phyloP scores from a whole-genome alignment of 257 asterid genomes.

The Petunia secreta region DNA sequence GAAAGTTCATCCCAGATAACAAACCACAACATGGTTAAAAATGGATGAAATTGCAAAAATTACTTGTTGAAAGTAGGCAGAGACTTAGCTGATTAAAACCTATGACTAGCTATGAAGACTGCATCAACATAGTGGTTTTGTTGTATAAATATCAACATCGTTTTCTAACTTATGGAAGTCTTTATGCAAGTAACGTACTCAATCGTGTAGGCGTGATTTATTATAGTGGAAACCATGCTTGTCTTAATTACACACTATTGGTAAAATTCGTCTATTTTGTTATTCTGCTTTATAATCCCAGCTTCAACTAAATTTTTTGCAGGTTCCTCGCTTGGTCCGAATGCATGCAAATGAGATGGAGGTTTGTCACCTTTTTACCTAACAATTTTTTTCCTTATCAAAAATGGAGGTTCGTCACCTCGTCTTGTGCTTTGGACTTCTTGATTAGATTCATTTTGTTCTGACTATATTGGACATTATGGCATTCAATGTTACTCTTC shows the following conservation, averaged over 20 bases:
- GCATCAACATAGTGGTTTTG: background rate
- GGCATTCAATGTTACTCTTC: background rate
- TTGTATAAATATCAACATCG: slow-evolving; percentile 1
- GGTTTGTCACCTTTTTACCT: slow-evolving; percentile 52
- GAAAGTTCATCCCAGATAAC: slow-evolving; percentile 8
- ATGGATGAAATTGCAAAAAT: slow-evolving; percentile 5
- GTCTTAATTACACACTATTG: background rate
- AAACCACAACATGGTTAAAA: background rate
- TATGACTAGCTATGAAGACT: background rate
- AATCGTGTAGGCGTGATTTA: slow-evolving; percentile 1
- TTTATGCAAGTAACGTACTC: background rate
- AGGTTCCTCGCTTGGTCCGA: slow-evolving; percentile 98
- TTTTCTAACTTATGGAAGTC: background rate
- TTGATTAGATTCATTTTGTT: background rate
- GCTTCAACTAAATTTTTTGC: slow-evolving; percentile 26
- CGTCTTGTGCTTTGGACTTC: background rate
- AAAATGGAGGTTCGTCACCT: slow-evolving; percentile 76
- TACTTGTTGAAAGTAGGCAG: background rate
- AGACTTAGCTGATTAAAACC: background rate
- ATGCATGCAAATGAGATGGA: slow-evolving; percentile 99
- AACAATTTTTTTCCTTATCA: background rate
- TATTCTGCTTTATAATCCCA: slow-evolving; percentile 2
- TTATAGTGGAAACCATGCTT: background rate
- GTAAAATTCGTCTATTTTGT: background rate
- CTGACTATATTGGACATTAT: background rate